phyloP scores from a whole-genome alignment of 768 basidiomycete species.

The Auricularia sp. region DNA sequence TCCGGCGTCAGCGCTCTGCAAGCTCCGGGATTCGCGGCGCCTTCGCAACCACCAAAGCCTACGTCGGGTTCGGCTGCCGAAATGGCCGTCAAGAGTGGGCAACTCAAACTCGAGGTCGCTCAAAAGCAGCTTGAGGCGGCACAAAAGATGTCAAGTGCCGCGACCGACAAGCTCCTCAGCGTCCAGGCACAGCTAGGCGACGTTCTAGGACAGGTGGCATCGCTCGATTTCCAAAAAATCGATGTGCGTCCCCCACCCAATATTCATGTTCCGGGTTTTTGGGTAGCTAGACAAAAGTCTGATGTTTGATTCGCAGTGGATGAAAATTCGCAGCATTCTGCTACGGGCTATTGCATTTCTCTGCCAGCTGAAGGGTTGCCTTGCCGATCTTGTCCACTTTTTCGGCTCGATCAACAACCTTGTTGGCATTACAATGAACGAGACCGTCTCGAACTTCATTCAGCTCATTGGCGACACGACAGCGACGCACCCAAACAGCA shows the following conservation, averaged over 20 bases:
- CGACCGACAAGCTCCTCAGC: background rate
- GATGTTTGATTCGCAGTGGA: background rate
- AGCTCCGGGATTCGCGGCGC: background rate
- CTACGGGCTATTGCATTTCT: constrained; percentile 1
- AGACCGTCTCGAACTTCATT: background rate
- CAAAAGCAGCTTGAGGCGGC: background rate
- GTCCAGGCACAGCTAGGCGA: background rate
- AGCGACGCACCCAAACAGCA: background rate
- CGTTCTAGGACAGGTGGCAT: background rate
- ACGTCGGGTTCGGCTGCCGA: background rate
- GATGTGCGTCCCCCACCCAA: background rate
- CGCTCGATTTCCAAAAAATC: background rate
- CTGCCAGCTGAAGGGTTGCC: background rate
- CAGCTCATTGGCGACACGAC: background rate
- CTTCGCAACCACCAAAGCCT: background rate
- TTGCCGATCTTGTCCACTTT: constrained; percentile 2
- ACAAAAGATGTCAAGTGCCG: background rate
- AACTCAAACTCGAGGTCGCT: background rate
- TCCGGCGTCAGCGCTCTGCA: background rate
- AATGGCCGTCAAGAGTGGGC: constrained; percentile 2
- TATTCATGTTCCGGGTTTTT: too few species aligned
- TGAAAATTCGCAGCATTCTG: background rate
- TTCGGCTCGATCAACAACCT: background rate
- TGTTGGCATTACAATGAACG: background rate
- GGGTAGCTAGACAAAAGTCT: background rate